Evolutionary conservation across 352 stramenopile species (phyloP).

Genomic region (Pythium guiyangense): DNA sequence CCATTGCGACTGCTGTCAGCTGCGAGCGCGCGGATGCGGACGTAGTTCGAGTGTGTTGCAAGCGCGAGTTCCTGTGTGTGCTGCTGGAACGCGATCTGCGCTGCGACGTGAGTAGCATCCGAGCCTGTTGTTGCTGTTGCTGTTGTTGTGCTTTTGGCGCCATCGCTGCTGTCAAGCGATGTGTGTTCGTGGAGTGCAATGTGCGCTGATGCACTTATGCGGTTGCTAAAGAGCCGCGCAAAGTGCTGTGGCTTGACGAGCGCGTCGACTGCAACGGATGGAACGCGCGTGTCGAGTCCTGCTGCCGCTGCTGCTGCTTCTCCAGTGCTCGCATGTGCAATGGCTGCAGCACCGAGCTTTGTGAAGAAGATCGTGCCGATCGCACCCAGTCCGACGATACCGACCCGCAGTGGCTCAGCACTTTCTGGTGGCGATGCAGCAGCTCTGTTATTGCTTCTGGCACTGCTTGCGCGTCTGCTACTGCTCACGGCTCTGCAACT

Average conservation of each 20-base stretch:
- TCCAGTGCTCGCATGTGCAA: not conserved
- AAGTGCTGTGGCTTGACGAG: slow-evolving; percentile 51
- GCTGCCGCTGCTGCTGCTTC: not conserved
- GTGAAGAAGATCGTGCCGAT: slow-evolving; percentile 77
- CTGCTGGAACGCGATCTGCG: not conserved
- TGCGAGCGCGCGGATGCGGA: slow-evolving; percentile 34
- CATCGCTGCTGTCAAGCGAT: slow-evolving; percentile 4
- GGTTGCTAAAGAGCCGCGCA: slow-evolving; percentile 8
- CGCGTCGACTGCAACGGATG: slow-evolving; percentile 26
- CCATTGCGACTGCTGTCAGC: not conserved
- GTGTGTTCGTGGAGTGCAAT: slow-evolving; percentile 11
- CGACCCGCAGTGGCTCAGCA: slow-evolving; percentile 27
- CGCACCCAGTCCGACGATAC: slow-evolving; percentile 60
- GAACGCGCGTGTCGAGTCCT: not conserved
- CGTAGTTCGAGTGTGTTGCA: slow-evolving; percentile 9
- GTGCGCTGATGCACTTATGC: not conserved
- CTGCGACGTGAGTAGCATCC: not conserved
- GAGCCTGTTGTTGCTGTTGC: not conserved
- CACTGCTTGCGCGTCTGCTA: no score
- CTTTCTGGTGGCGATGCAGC: not conserved
- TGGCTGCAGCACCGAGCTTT: slow-evolving; percentile 30
- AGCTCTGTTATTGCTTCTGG: not conserved
- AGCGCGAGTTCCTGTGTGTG: not conserved
- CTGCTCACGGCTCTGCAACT: no score
- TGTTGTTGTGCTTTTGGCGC: no score